Evolutionary conservation across 345 rosid species (phyloP).

Genomic region (Laguncularia racemosa): DNA sequence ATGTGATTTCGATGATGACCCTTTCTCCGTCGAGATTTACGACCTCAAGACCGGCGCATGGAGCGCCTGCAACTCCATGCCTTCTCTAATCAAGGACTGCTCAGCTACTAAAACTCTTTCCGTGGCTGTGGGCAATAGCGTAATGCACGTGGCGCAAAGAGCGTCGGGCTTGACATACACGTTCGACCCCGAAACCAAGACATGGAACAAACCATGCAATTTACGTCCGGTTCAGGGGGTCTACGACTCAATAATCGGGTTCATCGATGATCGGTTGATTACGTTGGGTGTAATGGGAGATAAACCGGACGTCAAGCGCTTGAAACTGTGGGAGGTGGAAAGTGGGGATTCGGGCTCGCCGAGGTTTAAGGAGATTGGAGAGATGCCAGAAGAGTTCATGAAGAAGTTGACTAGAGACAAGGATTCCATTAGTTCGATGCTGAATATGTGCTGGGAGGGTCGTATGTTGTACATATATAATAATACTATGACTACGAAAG

Average conservation of each 20-base stretch:
- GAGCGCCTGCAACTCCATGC: conserved; percentile 57
- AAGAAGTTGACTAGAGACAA: conserved; percentile 22
- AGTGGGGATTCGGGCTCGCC: conserved; percentile 7
- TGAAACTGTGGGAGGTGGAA: conserved; percentile 46
- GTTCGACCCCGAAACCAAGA: conserved; percentile 40
- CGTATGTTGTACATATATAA: conserved; percentile 28
- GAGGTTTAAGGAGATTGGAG: conserved; percentile 30
- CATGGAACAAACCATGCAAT: conserved; percentile 47
- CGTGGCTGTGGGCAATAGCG: conserved; percentile 23
- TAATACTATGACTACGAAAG: conserved; percentile 15
- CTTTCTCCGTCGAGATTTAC: conserved; percentile 55
- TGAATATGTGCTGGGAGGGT: conserved; percentile 25
- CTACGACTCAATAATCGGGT: conserved; percentile 29
- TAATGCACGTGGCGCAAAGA: conserved; percentile 49
- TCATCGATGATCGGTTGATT: conserved; percentile 26
- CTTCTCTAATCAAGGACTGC: conserved; percentile 33
- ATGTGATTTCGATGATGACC: conserved; percentile 62
- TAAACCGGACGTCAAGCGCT: conserved; percentile 19
- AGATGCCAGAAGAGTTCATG: conserved; percentile 37
- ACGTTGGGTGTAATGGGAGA: conserved; percentile 36
- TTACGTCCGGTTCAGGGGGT: conserved; percentile 23
- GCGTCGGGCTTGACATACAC: conserved; percentile 31
- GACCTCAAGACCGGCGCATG: conserved; percentile 36
- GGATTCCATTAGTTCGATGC: conserved; percentile 16
- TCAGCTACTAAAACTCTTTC: conserved; percentile 64